Percentiles rank a stretch among this genome's conserved stretches.
These are phyloP conservation scores for Isoetes engelmannii DNA, from an alignment of 83 land plant species.

Conservation along the genomic window DNA sequence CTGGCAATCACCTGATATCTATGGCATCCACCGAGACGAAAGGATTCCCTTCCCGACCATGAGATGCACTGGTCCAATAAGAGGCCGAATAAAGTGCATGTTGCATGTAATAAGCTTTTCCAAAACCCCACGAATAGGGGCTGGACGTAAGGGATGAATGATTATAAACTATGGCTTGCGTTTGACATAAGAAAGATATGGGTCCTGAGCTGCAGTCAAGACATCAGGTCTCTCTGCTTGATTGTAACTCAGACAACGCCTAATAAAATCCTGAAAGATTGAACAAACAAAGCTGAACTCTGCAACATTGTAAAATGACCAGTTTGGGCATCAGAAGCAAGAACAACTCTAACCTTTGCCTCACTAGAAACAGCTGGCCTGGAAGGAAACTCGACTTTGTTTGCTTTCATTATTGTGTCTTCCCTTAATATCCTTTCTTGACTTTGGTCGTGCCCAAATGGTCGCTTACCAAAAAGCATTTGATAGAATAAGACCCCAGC, in stretches of 20 bases:
- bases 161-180: slow-evolving; percentile 33
- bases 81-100: no score
- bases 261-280: slow-evolving; percentile 66
- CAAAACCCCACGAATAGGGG: no score
- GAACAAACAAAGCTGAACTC: neutral
- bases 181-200: slow-evolving; percentile 72
- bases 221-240: slow-evolving; percentile 97
- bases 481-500: slow-evolving; percentile 89
- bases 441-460: slow-evolving; percentile 93
- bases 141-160: no score
- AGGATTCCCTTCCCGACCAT: no score
- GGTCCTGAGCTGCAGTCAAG: slow-evolving; percentile 80
- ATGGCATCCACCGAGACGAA: no score
- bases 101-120: no score
- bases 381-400: slow-evolving; percentile 88
- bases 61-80: no score
- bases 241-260: slow-evolving; percentile 80
- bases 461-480: slow-evolving; percentile 92
- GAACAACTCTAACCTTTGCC: slow-evolving; percentile 61
- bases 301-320: neutral
- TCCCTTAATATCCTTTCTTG: slow-evolving; percentile 92
- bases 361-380: slow-evolving; percentile 83
- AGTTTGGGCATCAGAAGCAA: neutral
- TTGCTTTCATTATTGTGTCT: slow-evolving; percentile 91
- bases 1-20: no score